Conservation (phyloP, 306 rosid genomes). For the Sicyos edulis region DNA sequence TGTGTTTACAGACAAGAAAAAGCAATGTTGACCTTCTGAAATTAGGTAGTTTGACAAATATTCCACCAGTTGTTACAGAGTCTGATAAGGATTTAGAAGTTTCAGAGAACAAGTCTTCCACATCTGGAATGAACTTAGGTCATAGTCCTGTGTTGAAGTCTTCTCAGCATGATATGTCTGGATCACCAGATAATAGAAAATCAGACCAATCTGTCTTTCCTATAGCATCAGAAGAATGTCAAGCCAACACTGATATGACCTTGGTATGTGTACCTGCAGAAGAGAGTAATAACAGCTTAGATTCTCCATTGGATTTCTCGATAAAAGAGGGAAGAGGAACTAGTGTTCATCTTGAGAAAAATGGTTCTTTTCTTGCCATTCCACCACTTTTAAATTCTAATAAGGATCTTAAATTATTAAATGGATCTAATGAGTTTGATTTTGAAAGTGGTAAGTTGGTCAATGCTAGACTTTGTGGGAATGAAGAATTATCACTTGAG, state of each 20-base stretch:
- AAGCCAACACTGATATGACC: conserved; percentile 31
- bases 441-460: conserved; percentile 31
- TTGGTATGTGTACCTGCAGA: conserved; percentile 25
- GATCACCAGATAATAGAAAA: conserved; percentile 28
- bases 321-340: conserved; percentile 22
- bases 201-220: conserved; percentile 27
- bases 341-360: conserved; percentile 18
- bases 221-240: conserved; percentile 32
- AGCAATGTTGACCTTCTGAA: conserved; percentile 24
- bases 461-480: conserved; percentile 33
- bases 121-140: conserved; percentile 26
- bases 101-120: conserved; percentile 27
- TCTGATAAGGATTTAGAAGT: conserved; percentile 27
- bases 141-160: conserved; percentile 22
- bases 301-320: conserved; percentile 28
- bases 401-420: conserved; percentile 22
- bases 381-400: conserved; percentile 20
- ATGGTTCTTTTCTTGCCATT: not conserved
- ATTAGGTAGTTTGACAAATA: conserved; percentile 20
- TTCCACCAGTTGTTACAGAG: conserved; percentile 26
- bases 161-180: conserved; percentile 24
- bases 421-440: conserved; percentile 28
- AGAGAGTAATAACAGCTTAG: conserved; percentile 34
- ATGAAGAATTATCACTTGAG: conserved; percentile 28
- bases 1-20: conserved; percentile 26